phyloP scores from a whole-genome alignment of 2,329 filamentous ascomycete genomes.

The Nemania serpens region DNA sequence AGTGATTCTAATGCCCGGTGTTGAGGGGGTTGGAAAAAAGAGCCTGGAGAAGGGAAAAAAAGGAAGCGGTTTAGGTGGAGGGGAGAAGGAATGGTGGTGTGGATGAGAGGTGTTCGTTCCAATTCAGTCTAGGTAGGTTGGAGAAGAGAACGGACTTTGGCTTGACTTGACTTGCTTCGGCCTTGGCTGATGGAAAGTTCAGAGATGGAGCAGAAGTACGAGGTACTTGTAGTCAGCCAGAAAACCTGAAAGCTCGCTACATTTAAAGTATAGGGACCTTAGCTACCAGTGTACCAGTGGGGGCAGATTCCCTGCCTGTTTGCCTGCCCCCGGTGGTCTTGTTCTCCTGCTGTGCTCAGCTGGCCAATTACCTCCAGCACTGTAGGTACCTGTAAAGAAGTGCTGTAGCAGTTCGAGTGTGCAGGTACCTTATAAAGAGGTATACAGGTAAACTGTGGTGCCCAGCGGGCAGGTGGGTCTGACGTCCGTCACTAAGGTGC shows the following conservation, averaged over 20 bases:
- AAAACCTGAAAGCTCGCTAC: conserved; percentile 20
- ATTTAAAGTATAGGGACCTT: too few relatives aligned
- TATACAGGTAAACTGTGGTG: background rate
- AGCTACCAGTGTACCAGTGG: conserved; percentile 9
- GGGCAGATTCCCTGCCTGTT: conserved; percentile 11
- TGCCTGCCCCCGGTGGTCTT: background rate
- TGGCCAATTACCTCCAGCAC: background rate
- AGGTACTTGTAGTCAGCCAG: conserved; percentile 1
- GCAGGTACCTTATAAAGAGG: too few relatives aligned
- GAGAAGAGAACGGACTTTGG: conserved; percentile 16
- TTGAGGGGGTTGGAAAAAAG: conserved; percentile 22
- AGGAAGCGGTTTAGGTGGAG: conserved; percentile 31
- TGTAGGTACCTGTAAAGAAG: background rate
- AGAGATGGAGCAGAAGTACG: background rate
- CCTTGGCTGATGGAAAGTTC: conserved; percentile 15
- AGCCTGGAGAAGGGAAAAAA: conserved; percentile 43
- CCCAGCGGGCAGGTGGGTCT: background rate
- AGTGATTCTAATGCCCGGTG: conserved; percentile 38
- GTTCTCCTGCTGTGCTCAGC: conserved; percentile 4
- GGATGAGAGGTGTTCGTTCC: conserved; percentile 23
- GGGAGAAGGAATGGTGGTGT: conserved; percentile 27
- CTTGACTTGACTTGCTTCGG: conserved; percentile 9
- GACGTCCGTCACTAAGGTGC: background rate
- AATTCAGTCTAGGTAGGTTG: conserved; percentile 12
- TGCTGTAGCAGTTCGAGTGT: background rate